Base-by-base conservation (phyloP, 371 early-diverging fungal genomes). In the Batkoa obscura region DNA sequence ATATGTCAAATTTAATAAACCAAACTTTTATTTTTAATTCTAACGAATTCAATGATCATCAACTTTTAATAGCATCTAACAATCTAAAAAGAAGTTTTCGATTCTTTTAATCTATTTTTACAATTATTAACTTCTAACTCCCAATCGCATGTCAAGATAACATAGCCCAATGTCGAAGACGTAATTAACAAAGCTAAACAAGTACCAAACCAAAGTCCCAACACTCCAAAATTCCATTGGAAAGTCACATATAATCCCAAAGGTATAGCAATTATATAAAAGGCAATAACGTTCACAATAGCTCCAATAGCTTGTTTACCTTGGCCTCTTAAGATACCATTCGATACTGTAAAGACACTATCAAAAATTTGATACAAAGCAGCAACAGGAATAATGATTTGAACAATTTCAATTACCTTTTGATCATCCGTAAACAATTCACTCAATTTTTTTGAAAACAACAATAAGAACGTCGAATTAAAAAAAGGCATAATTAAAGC, bases 291-390 rank as follows among this genome's bases (percentile, higher is more conserved):
- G 56, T 55, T 55, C 13, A 46, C 46, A 15, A 55, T 32, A 9
- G 56, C 56, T 2, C 56, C 56, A 15, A 55, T 31, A 2, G 23
- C 46, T 15, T 43, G 56, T 6, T 47, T 31, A 5, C 56, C 56
- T 43, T 55, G 56, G 9, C 56, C 56, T 36, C 45, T 43, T 12
- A 55, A 10, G 10, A 55, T 10, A 3, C 56, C 55, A 23, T n/a
- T 3, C n/a, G 34, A 17, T 6, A 43, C 43, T 6, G 56, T 45
- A 17, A n/a, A 32, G 2, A 55, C 42, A 36, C 56, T 23, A 46
- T 55, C 56, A 36, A 55, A 55, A n/a, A 45, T 67, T 64, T 94
- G 94, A 68, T 84, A 90, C 38, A 84, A 49, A 0, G 90, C 86
- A 33, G 73, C 82, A 2, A 86, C 58, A 0, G 91, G 91, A 56